Conservation (phyloP, 2,329 filamentous ascomycete species). For the Botrytis squamosa region DNA sequence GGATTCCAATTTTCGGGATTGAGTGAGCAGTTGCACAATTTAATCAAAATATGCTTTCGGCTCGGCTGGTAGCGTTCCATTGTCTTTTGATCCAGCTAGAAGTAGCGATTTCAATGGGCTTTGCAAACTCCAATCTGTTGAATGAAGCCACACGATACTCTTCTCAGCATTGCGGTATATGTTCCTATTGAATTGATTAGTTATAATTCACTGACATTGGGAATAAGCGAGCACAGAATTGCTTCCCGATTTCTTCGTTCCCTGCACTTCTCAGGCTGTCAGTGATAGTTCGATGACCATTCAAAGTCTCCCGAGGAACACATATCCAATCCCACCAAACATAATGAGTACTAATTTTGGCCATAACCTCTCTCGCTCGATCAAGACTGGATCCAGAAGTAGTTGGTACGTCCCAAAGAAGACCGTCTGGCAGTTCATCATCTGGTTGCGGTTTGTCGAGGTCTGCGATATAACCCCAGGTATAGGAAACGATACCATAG, state of each 20-base stretch:
- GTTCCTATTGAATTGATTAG: neutral
- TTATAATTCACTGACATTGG: neutral
- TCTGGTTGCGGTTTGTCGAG: neutral
- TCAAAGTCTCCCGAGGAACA: neutral
- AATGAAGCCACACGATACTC: constrained; percentile 11
- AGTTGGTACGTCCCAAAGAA: neutral
- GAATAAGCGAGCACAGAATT: neutral
- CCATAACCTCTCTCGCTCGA: neutral
- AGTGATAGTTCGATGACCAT: neutral
- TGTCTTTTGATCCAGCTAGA: neutral
- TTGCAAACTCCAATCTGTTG: neutral
- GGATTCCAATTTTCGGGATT: neutral
- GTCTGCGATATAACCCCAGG: neutral
- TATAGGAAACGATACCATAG: neutral
- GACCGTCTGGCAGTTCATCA: neutral
- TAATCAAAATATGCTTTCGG: neutral
- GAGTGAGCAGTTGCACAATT: neutral
- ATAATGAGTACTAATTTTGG: neutral
- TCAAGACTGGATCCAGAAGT: neutral
- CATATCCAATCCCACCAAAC: constrained; percentile 3
- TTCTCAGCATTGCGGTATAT: neutral
- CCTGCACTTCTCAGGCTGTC: neutral
- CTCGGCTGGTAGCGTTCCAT: neutral
- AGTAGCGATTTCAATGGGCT: neutral
- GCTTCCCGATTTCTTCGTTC: neutral